These are phyloP conservation scores for Talaromyces sp. DNA, from an alignment of 2,329 filamentous ascomycete species.

Conservation along the genomic window DNA sequence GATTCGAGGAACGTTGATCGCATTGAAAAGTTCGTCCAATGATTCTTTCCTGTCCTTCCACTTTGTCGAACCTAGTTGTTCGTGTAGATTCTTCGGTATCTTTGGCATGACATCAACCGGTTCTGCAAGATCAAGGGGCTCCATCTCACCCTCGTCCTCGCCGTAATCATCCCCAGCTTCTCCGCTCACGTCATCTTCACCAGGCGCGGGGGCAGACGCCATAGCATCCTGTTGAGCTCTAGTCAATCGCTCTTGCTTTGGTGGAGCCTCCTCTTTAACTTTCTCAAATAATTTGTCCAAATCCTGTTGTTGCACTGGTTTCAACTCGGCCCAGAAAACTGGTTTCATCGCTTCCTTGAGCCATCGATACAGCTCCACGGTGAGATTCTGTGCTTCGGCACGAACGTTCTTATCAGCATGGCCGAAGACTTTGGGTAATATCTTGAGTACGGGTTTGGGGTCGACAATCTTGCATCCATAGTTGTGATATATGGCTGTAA, in stretches of 20 bases:
- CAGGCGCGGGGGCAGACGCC: slow-evolving; percentile 63
- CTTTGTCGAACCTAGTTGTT: slow-evolving; percentile 82
- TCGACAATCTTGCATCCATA: slow-evolving; percentile 94
- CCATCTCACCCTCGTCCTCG: slow-evolving; percentile 67
- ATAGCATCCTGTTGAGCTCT: slow-evolving; percentile 83
- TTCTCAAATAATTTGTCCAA: slow-evolving; percentile 92
- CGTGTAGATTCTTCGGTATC: slow-evolving; percentile 75
- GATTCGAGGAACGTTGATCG: slow-evolving; percentile 81
- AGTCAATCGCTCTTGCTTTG: slow-evolving; percentile 86
- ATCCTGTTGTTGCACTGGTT: slow-evolving; percentile 91
- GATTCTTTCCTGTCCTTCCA: slow-evolving; percentile 99
- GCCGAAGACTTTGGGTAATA: slow-evolving; percentile 83
- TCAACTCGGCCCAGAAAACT: slow-evolving; percentile 93
- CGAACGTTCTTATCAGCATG: slow-evolving; percentile 98
- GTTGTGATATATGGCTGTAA: slow-evolving; percentile 84
- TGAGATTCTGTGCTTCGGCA: slow-evolving; percentile 84
- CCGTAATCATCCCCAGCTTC: slow-evolving; percentile 58
- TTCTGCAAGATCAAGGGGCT: slow-evolving; percentile 77
- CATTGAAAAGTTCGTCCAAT: slow-evolving; percentile 72
- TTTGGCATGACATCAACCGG: slow-evolving; percentile 82
- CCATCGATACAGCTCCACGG: slow-evolving; percentile 95
- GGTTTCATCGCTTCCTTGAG: slow-evolving; percentile 96
- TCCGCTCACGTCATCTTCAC: slow-evolving; percentile 54
- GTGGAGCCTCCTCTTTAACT: slow-evolving; percentile 78
- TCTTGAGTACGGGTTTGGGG: slow-evolving; percentile 85